phyloP scores from a whole-genome alignment of 2,329 filamentous ascomycete genomes.

The Ophiostoma sp. region DNA sequence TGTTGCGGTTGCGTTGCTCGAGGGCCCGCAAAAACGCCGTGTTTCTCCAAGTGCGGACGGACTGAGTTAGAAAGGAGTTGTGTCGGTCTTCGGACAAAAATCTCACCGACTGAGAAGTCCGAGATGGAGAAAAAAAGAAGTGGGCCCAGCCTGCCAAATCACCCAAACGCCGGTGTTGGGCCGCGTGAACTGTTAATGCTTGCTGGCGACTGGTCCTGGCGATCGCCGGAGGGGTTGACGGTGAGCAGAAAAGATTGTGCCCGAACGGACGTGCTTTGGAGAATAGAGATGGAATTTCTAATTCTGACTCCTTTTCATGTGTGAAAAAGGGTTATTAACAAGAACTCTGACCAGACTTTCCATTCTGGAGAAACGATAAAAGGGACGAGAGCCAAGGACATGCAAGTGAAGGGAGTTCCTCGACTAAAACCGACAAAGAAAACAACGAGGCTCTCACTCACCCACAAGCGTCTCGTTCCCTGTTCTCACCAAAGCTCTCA shows the following conservation, averaged over 20 bases:
- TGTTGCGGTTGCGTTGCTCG: not conserved
- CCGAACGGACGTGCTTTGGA: not conserved
- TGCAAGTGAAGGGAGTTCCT: not conserved
- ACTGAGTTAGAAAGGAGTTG: not conserved
- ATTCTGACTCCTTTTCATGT: not conserved
- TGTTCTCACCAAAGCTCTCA: not conserved
- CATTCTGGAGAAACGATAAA: not conserved
- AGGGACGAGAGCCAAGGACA: not conserved
- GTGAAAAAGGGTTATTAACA: not conserved
- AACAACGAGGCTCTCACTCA: conserved; percentile 9
- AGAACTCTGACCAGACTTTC: not conserved
- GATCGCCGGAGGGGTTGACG: conserved; percentile 1
- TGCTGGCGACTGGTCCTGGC: conserved; percentile 1
- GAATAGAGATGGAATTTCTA: not conserved
- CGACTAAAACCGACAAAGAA: not conserved
- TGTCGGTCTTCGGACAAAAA: conserved; percentile 32
- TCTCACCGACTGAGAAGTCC: conserved; percentile 31
- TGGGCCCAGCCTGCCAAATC: too few relatives aligned
- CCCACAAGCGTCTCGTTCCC: not conserved
- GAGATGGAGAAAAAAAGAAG: conserved; percentile 16
- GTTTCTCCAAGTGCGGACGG: too few relatives aligned
- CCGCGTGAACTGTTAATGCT: not conserved
- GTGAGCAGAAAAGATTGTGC: not conserved
- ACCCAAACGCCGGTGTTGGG: not conserved
- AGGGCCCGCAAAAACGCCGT: not conserved